Percentiles rank a stretch among this genome's conserved stretches.
These are phyloP conservation scores for Apiospora malaysiana DNA, from an alignment of 2,329 filamentous ascomycete species.

Conservation along the genomic window DNA sequence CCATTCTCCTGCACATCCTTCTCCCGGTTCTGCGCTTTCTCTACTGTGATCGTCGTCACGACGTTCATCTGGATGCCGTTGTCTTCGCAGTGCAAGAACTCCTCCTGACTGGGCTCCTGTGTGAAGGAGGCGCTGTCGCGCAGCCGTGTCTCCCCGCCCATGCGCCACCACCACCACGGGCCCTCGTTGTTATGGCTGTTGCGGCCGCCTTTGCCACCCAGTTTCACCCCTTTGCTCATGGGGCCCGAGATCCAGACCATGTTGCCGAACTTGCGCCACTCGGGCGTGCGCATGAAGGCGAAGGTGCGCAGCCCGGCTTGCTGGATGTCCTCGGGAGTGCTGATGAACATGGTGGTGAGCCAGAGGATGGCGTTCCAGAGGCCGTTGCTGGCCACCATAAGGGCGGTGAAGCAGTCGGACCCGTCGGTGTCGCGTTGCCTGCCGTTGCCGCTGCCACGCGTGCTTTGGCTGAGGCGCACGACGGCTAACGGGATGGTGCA, in stretches of 20 bases:
- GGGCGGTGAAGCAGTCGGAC: constrained; percentile 27
- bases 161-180: constrained; percentile 25
- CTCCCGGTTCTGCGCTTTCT: not conserved
- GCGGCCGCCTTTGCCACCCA: not conserved
- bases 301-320: constrained; percentile 29
- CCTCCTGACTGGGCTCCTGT: constrained; percentile 18
- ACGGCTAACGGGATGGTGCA: constrained; percentile 29
- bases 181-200: not conserved
- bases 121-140: not conserved
- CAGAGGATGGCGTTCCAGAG: constrained; percentile 30
- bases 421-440: not conserved
- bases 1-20: not conserved
- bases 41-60: constrained; percentile 24
- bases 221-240: not conserved
- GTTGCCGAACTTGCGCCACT: constrained; percentile 25
- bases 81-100: constrained; percentile 17
- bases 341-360: constrained; percentile 29
- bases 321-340: constrained; percentile 26
- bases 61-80: constrained; percentile 27
- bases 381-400: constrained; percentile 27
- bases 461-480: constrained; percentile 22
- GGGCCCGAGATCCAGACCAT: constrained; percentile 26
- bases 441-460: not conserved
- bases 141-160: constrained; percentile 26
- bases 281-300: constrained; percentile 28